Evolutionary conservation across 2,329 filamentous ascomycete species (phyloP).

Genomic region (Pseudocercospora cruenta): DNA sequence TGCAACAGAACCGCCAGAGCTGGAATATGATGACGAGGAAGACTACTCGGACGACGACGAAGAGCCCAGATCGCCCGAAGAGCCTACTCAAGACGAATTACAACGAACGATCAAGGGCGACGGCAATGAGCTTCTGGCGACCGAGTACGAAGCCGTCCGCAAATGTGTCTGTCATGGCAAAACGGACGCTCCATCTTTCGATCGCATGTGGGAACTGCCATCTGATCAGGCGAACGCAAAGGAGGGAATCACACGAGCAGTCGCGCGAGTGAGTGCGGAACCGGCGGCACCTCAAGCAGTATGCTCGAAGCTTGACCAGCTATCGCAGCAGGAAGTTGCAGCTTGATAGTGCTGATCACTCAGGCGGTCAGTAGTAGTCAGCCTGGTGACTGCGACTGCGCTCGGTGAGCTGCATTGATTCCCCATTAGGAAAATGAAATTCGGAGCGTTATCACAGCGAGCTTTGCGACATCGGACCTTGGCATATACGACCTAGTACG

Average conservation of each 20-base stretch:
- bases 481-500: neutral
- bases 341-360: neutral
- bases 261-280: slow-evolving; percentile 30
- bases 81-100: slow-evolving; percentile 32
- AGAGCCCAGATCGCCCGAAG: slow-evolving; percentile 34
- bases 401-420: neutral
- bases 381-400: neutral
- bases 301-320: slow-evolving; percentile 5
- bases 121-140: slow-evolving; percentile 30
- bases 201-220: slow-evolving; percentile 39
- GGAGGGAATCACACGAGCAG: slow-evolving; percentile 32
- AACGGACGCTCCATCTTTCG: slow-evolving; percentile 32
- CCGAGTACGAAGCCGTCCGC: slow-evolving; percentile 35
- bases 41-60: slow-evolving; percentile 36
- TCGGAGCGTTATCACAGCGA: slow-evolving; percentile 5
- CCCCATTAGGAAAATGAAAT: neutral
- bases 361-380: slow-evolving; percentile 1
- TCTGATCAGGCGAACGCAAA: slow-evolving; percentile 21
- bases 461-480: slow-evolving; percentile 3
- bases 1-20: slow-evolving; percentile 24
- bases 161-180: slow-evolving; percentile 38
- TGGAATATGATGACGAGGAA: slow-evolving; percentile 31
- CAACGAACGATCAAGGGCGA: slow-evolving; percentile 33
- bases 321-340: neutral
- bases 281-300: slow-evolving; percentile 15